Base-by-base conservation (phyloP, 75 land plant species). In the Cryptomeria japonica region DNA sequence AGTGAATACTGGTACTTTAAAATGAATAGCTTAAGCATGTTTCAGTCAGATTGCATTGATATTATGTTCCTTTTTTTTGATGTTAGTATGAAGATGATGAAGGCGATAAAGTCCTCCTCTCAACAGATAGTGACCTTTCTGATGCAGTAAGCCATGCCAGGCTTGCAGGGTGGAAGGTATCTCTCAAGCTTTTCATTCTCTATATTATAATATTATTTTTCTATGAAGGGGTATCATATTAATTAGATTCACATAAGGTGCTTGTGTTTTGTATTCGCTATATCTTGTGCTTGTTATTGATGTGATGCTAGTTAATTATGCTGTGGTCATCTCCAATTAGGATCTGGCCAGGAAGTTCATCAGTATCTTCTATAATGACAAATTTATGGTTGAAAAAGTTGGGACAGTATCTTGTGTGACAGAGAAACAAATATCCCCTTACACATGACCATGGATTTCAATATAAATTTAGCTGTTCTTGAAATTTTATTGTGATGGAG, bases 1-100 rank as follows among this genome's bases (percentile, higher is more conserved):
- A 22, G 56, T 64, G 25, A 85, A 36, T 32, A 2, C 11, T 25
- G 38, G 12, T 38, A 64, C 44, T 61, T 19, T 25, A 38, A 36
- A 64, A 56, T 19, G 0, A n/a, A 61, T 32, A 56, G 11, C 5
- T 46, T 82, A 22, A 82, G 8, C 31, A 86, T 72, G 77, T 19
- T 82, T 31, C 70, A 72, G 53, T 7, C 15, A 38, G 16, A 38
- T 16, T 73, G 47, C 34, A 56, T 84, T 39, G 11, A 37, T 87
- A 84, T 61, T 72, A 70, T n/a, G 16, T 37, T 56, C 70, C 18
- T 72, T 53, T 16, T 87, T 80, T 22, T 3, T 49, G 7, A 15
- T 76, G 80, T 86, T 90, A 97, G 99, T 97, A 97, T 91, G 98
- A 96, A 90, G 99, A 97, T 88, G 99, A 97, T 78, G 99, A 97